Conservation (phyloP, 768 basidiomycete species). For the Chiua virens region DNA sequence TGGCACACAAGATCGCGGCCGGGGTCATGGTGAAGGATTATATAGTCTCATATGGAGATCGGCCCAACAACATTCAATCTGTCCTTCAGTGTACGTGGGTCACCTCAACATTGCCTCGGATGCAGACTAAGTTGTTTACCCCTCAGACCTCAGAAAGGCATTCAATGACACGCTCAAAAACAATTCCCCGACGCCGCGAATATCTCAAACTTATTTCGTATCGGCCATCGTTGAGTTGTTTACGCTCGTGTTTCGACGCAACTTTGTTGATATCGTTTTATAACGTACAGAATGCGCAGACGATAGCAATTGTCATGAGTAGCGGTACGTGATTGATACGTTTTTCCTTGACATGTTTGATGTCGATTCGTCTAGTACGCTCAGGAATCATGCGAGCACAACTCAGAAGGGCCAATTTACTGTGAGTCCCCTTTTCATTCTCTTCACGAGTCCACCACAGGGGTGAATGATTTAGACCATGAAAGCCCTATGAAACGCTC, state of each 20-base stretch:
- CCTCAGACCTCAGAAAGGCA: slow-evolving; percentile 61
- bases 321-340: slow-evolving; percentile 36
- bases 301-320: slow-evolving; percentile 49
- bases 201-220: slow-evolving; percentile 66
- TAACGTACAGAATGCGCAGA: slow-evolving; percentile 52
- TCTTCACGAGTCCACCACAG: neutral
- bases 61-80: slow-evolving; percentile 64
- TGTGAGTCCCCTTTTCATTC: slow-evolving; percentile 23
- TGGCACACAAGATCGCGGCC: slow-evolving; percentile 62
- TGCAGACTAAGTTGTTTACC: neutral
- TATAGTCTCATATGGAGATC: slow-evolving; percentile 65
- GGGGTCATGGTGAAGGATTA: slow-evolving; percentile 56
- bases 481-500: neutral
- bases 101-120: neutral
- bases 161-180: slow-evolving; percentile 66
- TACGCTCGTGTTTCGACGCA: neutral
- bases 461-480: neutral
- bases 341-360: neutral
- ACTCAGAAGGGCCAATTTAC: slow-evolving; percentile 52
- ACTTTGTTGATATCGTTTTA: neutral
- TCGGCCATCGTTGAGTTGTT: slow-evolving; percentile 58
- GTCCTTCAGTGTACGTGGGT: slow-evolving; percentile 60
- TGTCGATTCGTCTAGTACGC: slow-evolving; percentile 40
- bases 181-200: slow-evolving; percentile 53
- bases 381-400: slow-evolving; percentile 62